Evolutionary conservation across 352 stramenopile genomes (phyloP).

Genomic region (Phytophthora crassamura): DNA sequence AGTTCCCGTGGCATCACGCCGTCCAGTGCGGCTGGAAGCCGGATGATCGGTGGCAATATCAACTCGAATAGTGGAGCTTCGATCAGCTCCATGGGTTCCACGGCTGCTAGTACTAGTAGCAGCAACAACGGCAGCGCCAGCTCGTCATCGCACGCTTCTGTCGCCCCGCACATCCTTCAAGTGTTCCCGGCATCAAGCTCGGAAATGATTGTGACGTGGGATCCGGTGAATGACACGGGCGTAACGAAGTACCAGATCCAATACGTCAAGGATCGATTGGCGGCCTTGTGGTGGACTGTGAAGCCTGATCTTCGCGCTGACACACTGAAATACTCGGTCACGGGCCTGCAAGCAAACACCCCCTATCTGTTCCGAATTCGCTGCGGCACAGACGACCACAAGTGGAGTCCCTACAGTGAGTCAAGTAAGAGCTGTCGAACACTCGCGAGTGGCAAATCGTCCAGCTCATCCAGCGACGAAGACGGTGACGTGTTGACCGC

Average conservation of each 20-base stretch:
- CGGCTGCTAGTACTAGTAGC: constrained; percentile 27
- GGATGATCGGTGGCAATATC: constrained; percentile 13
- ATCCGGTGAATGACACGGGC: constrained; percentile 59
- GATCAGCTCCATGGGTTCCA: constrained; percentile 29
- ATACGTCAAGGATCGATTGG: constrained; percentile 80
- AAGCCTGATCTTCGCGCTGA: constrained; percentile 70
- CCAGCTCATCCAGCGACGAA: constrained; percentile 31
- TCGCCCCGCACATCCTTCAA: constrained; percentile 60
- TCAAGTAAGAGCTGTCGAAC: constrained; percentile 72
- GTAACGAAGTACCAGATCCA: constrained; percentile 85
- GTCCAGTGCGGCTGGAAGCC: constrained; percentile 7
- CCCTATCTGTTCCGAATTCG: constrained; percentile 81
- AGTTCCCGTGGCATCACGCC: constrained; percentile 51
- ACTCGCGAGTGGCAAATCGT: constrained; percentile 15
- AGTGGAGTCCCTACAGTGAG: constrained; percentile 83
- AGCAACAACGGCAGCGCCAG: background rate
- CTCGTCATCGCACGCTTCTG: constrained; percentile 13
- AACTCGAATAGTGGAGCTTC: constrained; percentile 25
- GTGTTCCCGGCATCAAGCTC: constrained; percentile 65
- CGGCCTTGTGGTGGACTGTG: constrained; percentile 81
- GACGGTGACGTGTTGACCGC: constrained; percentile 18
- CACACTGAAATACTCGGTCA: constrained; percentile 62
- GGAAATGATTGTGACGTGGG: constrained; percentile 80
- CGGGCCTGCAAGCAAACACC: constrained; percentile 64
- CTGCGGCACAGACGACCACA: constrained; percentile 51